Evolutionary conservation across 1,284 basidiomycete species (phyloP), one percentile per base, ranked within the genome.

Genomic region (Tilletia setariae): DNA sequence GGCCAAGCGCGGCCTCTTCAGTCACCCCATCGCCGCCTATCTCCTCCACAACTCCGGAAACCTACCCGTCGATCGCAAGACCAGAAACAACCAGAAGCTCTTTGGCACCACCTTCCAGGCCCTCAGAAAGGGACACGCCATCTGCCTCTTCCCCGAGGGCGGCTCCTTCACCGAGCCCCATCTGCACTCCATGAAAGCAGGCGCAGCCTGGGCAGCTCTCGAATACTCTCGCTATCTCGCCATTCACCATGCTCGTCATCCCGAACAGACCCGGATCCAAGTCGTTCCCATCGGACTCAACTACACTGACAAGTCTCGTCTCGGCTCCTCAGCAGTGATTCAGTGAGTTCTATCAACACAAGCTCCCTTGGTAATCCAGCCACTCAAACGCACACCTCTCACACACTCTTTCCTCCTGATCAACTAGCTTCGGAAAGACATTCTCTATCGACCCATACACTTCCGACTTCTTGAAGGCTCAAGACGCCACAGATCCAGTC

Each of bases 291-390:
- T 90, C 9, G 89, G 92, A 0, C 93, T 98, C 73, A 92, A 92
- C 4, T 98, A 96, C 83, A 93, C 92, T 64, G 90, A 97, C 84
- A 98, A 98, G 84, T 89, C 90, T 63, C 93, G 94, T 84, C 98
- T 97, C 82, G 87, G 94, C 67, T 93, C 91, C 78, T 85, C 84
- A 2, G 86, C 85, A 0, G 82, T 85, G 19, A 84, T 87, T 67
- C 82, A 84, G 85, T 86, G 68, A 76, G 85, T 83, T 28, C 51
- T 25, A 15, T 25, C 51, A 7, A 11, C 4, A 6, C 35, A 40
- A 11, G 6, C 4, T 40, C 35, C 4, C 35, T 40, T 6, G 6
- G 11, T 40, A 40, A 11, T 40, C 35, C 6, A 40, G 6, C n/a
- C n/a, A n/a, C n/a, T n/a, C n/a, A n/a, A n/a, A n/a, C n/a, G n/a